Evolutionary conservation across 1,284 basidiomycete species (phyloP), one percentile per base, ranked within the genome.

Genomic region (Neonothopanus nambi): DNA sequence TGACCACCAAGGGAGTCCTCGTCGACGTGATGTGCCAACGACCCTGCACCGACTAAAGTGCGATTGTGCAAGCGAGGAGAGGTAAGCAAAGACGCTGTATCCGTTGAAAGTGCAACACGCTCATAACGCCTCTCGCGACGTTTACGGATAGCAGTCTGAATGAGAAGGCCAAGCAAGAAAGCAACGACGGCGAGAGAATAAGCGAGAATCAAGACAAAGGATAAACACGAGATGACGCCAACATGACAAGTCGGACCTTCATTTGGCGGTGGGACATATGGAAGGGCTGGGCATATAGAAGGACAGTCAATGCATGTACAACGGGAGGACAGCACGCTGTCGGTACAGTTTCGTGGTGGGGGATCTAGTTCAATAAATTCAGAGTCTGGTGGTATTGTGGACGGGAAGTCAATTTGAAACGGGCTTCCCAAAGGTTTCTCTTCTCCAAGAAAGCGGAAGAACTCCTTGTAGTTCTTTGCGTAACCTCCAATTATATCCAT

Each of bases 401-500:
- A 60, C 3, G 95, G 95, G 59, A 94, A 98, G 70, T 94, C 81
- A 68, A 99, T 98, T 67, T 98, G 95, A 70, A 98, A 98, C 5
- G 96, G 96, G 61, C 93, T 95, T 36, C 96, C 96, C 37, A 97
- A 15, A 26, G 87, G 80, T 58, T 95, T 89, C 70, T 91, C 87
- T 56, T 95, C 89, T 7, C 96, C 96, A 76, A 98, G 80, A 68
- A 88, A 98, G 67, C 89, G 87, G 64, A 99, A 76, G 65, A 98
- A 98, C 3, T 77, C 79, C 13, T 75, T 71, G 57, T 91, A 90
- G 62, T 93, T 80, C 72, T 86, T 90, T 13, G 96, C 96, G 13
- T 95, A 95, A 53, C 93, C 95, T 33, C 95, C 96, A 59, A 99
- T 93, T 49, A 98, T 76, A 66, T 96, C 94, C 94, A 98, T 98